These are phyloP conservation scores for Fraxinus platypoda DNA, from an alignment of 305 asterid genomes.

Conservation along the genomic window DNA sequence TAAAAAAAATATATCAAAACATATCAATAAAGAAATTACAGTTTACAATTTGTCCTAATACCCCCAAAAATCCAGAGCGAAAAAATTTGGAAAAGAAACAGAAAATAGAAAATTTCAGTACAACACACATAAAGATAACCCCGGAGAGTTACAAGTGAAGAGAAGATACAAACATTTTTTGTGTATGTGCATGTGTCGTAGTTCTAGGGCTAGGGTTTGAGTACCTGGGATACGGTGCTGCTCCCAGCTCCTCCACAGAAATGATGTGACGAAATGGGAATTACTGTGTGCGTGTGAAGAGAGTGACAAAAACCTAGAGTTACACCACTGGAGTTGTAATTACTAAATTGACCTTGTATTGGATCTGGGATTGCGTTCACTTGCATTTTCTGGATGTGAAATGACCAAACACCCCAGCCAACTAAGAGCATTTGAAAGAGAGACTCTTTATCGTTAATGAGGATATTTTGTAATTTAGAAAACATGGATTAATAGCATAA, in stretches of 20 bases:
- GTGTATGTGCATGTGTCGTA: background rate
- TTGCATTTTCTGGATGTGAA: background rate
- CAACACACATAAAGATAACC: slow-evolving; percentile 1
- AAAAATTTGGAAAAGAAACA: background rate
- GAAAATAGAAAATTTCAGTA: background rate
- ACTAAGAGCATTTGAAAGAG: background rate
- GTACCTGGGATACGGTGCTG: slow-evolving; percentile 34
- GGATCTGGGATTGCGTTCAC: background rate
- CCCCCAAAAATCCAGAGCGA: slow-evolving; percentile 8
- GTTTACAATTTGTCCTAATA: background rate
- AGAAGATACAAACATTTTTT: background rate
- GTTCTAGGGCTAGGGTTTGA: slow-evolving; percentile 26
- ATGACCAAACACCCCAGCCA: background rate
- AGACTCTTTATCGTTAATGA: too few species aligned
- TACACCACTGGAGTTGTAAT: background rate
- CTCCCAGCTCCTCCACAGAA: slow-evolving; percentile 47
- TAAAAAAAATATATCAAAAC: background rate
- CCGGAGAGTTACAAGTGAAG: background rate
- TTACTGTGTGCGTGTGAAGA: background rate
- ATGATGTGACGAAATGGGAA: slow-evolving; percentile 5
- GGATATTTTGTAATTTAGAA: too few species aligned
- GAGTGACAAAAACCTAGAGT: slow-evolving; percentile 22
- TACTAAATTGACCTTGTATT: background rate
- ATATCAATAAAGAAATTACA: background rate
- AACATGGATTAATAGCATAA: too few species aligned